Evolutionary conservation across 2,329 filamentous ascomycete genomes (phyloP), one percentile per base, ranked within the genome.

Genomic region (Cryphonectria japonica): DNA sequence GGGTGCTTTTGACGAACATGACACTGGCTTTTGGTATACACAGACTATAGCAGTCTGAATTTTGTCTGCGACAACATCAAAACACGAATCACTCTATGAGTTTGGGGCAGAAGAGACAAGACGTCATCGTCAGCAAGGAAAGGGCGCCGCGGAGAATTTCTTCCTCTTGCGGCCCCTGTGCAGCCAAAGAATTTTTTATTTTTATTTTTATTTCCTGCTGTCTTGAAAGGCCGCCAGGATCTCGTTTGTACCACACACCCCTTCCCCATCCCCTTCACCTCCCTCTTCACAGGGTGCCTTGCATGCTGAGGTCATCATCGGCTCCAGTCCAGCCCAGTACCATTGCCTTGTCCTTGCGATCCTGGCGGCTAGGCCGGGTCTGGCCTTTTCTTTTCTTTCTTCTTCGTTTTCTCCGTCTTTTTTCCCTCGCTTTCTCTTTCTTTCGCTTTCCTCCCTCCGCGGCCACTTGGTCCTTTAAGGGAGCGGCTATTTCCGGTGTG

Each of bases 281-380:
- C 22, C 41, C 8, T 19, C 32, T 22, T 32, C 34, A 57, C 22
- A 41, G 46, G 64, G 64, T 43, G 64, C 50, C 64, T 57, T 54
- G 46, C 46, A 57, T 57, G 64, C 64, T 66, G 46, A 66, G 64
- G 50, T 66, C 64, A 66, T 66, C 64, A 26, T 26, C 34, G 32
- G 32, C 59, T 39, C 34, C 59, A 19, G 54, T 19, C 59, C 34
- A 50, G 43, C 2, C 43, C 43, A 50, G 34, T 34, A 3, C 46
- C 46, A 22, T 50, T n/a, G 22, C 19, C 46, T 7, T 50, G 46
- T 50, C 46, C 19, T 50, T 11, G 46, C 46, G 8, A 50, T 50
- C 46, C 46, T 50, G 22, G 46, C 46, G 19, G 46, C 46, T 50
- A 19, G 46, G 19, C 46, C 9, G 19, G 46, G 2, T 7, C 39